phyloP scores from a whole-genome alignment of 106 monocot genomes.

The Platanthera guangdongensis region DNA sequence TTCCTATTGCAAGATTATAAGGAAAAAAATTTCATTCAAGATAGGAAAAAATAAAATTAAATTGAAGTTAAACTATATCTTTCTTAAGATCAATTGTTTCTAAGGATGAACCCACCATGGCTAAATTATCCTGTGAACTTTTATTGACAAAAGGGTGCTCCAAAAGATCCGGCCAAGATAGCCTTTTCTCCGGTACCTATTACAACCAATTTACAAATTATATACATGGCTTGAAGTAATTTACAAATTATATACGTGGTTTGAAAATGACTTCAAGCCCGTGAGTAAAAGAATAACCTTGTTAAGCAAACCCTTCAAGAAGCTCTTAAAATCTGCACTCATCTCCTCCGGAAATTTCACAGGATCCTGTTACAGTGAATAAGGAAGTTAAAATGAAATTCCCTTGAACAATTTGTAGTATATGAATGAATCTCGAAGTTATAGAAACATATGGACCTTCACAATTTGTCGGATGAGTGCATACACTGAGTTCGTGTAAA shows the following conservation, averaged over 20 bases:
- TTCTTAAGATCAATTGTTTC: slow-evolving; percentile 4
- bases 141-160: slow-evolving; percentile 98
- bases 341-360: slow-evolving; percentile 99
- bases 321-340: slow-evolving; percentile 82
- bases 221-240: not conserved
- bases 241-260: not conserved
- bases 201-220: slow-evolving; percentile 6
- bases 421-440: not conserved
- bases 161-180: slow-evolving; percentile 85
- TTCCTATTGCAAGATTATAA: slow-evolving; percentile 27
- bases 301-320: slow-evolving; percentile 90
- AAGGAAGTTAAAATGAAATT: slow-evolving; percentile 5
- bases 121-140: slow-evolving; percentile 36
- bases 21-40: not conserved
- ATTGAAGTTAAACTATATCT: not conserved
- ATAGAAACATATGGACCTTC: slow-evolving; percentile 40
- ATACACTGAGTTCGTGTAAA: slow-evolving; percentile 99
- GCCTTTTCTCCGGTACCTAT: slow-evolving; percentile 77
- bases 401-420: not conserved
- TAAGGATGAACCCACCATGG: slow-evolving; percentile 29
- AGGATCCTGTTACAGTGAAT: slow-evolving; percentile 66
- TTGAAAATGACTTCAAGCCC: not conserved
- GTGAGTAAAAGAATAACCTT: slow-evolving; percentile 44
- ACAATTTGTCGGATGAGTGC: slow-evolving; percentile 94
- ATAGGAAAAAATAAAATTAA: not conserved